Conservation (phyloP, 2,329 filamentous ascomycete genomes). For the Dissoconium aciculare region DNA sequence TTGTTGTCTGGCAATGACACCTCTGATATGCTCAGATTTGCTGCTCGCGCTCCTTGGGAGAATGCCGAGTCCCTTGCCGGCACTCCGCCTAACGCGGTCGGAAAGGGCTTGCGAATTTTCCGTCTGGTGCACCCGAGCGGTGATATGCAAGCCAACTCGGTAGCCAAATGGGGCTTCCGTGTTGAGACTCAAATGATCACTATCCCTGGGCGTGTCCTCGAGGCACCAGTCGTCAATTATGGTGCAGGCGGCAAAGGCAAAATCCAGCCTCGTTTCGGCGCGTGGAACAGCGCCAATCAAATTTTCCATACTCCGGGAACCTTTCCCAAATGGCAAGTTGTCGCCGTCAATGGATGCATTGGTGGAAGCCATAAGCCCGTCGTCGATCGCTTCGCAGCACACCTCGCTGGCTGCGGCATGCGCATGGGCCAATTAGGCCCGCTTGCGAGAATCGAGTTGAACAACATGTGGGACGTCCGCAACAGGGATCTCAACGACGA, state of each 20-base stretch:
- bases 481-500: conserved; percentile 12
- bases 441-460: conserved; percentile 5
- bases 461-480: conserved; percentile 12
- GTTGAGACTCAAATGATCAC: conserved; percentile 51
- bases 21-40: conserved; percentile 54
- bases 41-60: conserved; percentile 48
- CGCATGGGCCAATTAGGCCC: conserved; percentile 11
- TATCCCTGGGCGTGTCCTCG: conserved; percentile 55
- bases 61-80: conserved; percentile 52
- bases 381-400: too few species aligned
- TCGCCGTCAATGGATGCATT: not conserved
- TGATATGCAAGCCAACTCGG: conserved; percentile 11
- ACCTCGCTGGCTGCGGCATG: conserved; percentile 17
- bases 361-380: not conserved
- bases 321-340: conserved; percentile 36
- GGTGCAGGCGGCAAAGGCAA: conserved; percentile 7
- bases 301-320: conserved; percentile 40
- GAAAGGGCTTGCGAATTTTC: conserved; percentile 41
- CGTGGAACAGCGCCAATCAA: conserved; percentile 27
- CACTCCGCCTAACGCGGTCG: conserved; percentile 18
- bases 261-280: conserved; percentile 12
- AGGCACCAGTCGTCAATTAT: conserved; percentile 48
- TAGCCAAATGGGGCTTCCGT: conserved; percentile 44
- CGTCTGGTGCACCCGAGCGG: conserved; percentile 28
- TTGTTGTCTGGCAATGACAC: conserved; percentile 49